A percentile compares a stretch with the other conserved stretches of the same genome.
These are phyloP conservation scores for Yarrowia galli DNA, from an alignment of 1,139 yeast genomes.

Conservation along the genomic window DNA sequence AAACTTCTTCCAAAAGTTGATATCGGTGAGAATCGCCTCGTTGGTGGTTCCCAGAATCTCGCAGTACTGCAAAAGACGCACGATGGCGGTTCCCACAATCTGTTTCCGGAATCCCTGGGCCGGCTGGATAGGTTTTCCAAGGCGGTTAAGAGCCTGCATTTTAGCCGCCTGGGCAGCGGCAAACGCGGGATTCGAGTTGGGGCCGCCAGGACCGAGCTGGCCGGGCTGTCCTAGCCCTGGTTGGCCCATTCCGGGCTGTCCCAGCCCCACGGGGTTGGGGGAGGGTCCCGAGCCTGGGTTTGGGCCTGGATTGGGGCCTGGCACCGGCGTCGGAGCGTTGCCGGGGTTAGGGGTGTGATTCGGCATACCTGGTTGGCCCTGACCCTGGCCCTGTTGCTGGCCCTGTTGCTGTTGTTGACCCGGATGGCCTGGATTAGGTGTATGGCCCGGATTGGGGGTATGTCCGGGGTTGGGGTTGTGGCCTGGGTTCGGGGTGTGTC, in stretches of 20 bases:
- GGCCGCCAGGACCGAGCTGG: constrained; percentile 13
- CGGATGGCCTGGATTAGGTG: background rate
- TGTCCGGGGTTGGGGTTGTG: constrained; percentile 7
- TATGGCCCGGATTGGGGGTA: constrained; percentile 4
- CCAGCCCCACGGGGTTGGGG: background rate
- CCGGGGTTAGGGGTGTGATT: constrained; percentile 15
- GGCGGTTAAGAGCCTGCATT: constrained; percentile 38
- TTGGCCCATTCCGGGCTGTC: constrained; percentile 12
- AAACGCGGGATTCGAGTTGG: constrained; percentile 27
- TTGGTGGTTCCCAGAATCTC: constrained; percentile 53
- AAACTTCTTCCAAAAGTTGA: constrained; percentile 58
- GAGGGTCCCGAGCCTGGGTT: background rate
- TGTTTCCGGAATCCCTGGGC: constrained; percentile 43
- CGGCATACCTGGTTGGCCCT: constrained; percentile 12
- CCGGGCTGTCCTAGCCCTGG: constrained; percentile 16
- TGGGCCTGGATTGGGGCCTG: constrained; percentile 5
- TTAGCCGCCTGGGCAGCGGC: constrained; percentile 35
- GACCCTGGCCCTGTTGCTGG: background rate
- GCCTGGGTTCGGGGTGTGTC: constrained; percentile 5
- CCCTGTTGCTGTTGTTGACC: too few relatives aligned
- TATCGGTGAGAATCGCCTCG: constrained; percentile 52
- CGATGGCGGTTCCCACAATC: constrained; percentile 50
- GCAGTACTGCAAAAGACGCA: constrained; percentile 53
- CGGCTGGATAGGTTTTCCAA: constrained; percentile 39
- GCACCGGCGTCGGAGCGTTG: constrained; percentile 13